Evolutionary conservation across 1,284 basidiomycete genomes (phyloP).

Genomic region (Leccinum pallidistipes): DNA sequence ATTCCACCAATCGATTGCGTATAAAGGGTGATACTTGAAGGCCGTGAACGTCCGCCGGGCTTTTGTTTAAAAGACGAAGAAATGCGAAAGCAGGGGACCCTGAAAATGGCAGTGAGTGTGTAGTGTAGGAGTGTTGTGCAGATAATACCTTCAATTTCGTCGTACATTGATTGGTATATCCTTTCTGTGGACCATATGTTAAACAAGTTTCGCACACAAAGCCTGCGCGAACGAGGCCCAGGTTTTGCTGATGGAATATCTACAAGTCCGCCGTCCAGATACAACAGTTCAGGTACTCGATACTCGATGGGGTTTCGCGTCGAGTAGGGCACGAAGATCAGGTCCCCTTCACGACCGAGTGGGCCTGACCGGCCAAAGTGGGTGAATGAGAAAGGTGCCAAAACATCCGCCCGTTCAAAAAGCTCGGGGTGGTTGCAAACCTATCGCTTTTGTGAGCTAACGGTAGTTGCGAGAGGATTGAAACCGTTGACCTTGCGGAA

Average conservation of each 20-base stretch:
- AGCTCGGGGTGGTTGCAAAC: slow-evolving; percentile 99
- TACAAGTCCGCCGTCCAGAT: slow-evolving; percentile 77
- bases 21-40: slow-evolving; percentile 62
- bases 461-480: not conserved
- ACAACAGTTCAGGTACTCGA: slow-evolving; percentile 75
- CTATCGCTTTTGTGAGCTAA: slow-evolving; percentile 37
- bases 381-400: slow-evolving; percentile 89
- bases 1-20: slow-evolving; percentile 48
- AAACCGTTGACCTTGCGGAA: slow-evolving; percentile 81
- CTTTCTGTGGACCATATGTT: slow-evolving; percentile 91
- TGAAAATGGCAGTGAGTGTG: slow-evolving; percentile 21
- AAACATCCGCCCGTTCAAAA: slow-evolving; percentile 96
- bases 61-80: slow-evolving; percentile 65
- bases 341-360: slow-evolving; percentile 83
- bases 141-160: slow-evolving; percentile 53
- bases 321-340: slow-evolving; percentile 82
- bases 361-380: slow-evolving; percentile 83
- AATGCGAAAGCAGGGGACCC: slow-evolving; percentile 70
- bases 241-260: slow-evolving; percentile 64
- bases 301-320: slow-evolving; percentile 86
- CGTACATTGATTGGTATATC: slow-evolving; percentile 72
- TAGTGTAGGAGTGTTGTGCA: not conserved
- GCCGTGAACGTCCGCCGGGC: slow-evolving; percentile 63
- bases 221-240: slow-evolving; percentile 56
- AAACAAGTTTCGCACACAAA: slow-evolving; percentile 71